These are phyloP conservation scores for Cocos nucifera DNA, from an alignment of 176 grass and related monocot genomes.

Conservation along the genomic window DNA sequence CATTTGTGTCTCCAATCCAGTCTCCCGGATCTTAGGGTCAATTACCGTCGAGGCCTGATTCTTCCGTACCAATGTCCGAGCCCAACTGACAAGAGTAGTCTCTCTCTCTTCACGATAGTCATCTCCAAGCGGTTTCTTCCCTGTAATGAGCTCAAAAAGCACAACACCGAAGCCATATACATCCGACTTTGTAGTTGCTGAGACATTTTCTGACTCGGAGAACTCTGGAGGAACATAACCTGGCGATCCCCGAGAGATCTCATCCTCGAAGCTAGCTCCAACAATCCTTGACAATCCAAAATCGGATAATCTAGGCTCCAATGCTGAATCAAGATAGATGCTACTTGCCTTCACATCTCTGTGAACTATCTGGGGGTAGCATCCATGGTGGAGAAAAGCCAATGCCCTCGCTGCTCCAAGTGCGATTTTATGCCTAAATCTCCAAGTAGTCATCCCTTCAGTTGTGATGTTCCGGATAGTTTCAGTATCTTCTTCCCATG, in stretches of 20 bases:
- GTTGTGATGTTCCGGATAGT: constrained; percentile 42
- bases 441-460: constrained; percentile 73
- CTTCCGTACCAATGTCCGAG: constrained; percentile 75
- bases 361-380: constrained; percentile 83
- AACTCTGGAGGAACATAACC: constrained; percentile 73
- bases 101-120: constrained; percentile 58
- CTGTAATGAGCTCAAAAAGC: constrained; percentile 76
- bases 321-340: constrained; percentile 73
- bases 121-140: constrained; percentile 74
- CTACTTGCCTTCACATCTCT: constrained; percentile 86
- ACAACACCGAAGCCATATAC: constrained; percentile 81
- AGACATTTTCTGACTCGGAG: constrained; percentile 40
- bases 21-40: constrained; percentile 67
- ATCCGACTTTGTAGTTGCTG: constrained; percentile 56
- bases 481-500: constrained; percentile 69
- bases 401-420: constrained; percentile 73
- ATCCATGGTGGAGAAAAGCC: constrained; percentile 94
- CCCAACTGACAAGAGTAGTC: constrained; percentile 56
- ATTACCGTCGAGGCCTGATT: constrained; percentile 50
- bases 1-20: constrained; percentile 54
- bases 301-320: constrained; percentile 79
- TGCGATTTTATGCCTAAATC: constrained; percentile 82
- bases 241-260: constrained; percentile 34
- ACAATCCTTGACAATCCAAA: constrained; percentile 71
- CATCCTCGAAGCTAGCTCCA: constrained; percentile 23